Base-by-base conservation (phyloP, 179 eudicot genomes). In the Gypsophila paniculata region DNA sequence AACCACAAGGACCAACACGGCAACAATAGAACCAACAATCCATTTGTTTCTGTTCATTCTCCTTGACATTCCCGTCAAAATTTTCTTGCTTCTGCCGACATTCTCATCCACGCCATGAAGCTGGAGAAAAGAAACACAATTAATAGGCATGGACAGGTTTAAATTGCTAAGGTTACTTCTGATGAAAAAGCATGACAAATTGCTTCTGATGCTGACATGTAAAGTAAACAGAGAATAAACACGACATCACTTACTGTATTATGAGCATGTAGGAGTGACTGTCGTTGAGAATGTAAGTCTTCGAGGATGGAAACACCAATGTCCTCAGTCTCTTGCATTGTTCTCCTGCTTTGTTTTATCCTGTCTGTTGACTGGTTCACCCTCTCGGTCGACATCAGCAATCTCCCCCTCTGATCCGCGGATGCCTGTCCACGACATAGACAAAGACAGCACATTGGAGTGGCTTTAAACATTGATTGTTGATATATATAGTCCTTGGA, bases 81-180 rank as follows among this genome's bases (percentile, higher is more conserved):
- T 78, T 69, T 84, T 87, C 82, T 79, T 82, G 85, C 86, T 87
- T 75, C 82, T 75, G 48, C 89, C 79, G 23, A 85, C 64, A 61
- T 82, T 85, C 42, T 87, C 91, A 48, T 87, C 91, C 74, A 87
- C 91, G 17, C 91, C 89, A 74, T 87, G 83, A 48, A 87, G 91
- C 89, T 85, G 82, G 75, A 76, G 54, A 42, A 15, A 46, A 65
- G 52, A 73, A 14, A 22, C 15, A 23, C 59, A 6, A 59, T 11
- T 23, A 34, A 52, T 13, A 34, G 17, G 72, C 10, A 32, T 70
- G 60, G 10, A 22, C 1, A 6, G 8, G 11, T 51, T 52, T 29
- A 9, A 34, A 36, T 34, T 23, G 13, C 57, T 55, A 71, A 4
- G 17, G 57, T 6, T 13, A n/a, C 17, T 34, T 60, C 51, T 0